Conservation (phyloP, 345 rosid species). For the Eucalyptus regnans region DNA sequence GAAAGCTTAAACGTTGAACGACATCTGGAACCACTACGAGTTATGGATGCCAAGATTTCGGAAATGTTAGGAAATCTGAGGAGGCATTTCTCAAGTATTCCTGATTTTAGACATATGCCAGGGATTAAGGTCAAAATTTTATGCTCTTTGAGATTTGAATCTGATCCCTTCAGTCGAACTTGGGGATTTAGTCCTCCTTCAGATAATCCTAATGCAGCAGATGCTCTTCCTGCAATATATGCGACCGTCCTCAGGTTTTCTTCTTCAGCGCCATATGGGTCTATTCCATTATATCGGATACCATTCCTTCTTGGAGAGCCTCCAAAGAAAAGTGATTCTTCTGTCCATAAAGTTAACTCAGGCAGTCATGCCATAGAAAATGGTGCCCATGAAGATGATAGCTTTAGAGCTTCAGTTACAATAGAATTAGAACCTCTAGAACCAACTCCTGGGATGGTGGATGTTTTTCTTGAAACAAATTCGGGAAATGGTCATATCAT, state of each 20-base stretch:
- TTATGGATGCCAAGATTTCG: constrained; percentile 82
- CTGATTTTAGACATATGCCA: constrained; percentile 72
- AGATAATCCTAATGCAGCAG: constrained; percentile 27
- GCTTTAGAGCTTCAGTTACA: constrained; percentile 50
- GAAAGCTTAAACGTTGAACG: constrained; percentile 24
- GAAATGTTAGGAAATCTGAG: constrained; percentile 53
- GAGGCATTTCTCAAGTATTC: constrained; percentile 75
- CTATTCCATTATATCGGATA: constrained; percentile 62
- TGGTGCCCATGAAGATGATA: constrained; percentile 31
- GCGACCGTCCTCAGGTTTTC: constrained; percentile 88
- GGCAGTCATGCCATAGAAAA: constrained; percentile 34
- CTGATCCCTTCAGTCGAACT: constrained; percentile 45
- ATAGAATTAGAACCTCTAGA: constrained; percentile 74
- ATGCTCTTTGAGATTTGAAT: constrained; percentile 70
- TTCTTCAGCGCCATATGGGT: constrained; percentile 76
- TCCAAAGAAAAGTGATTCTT: constrained; percentile 6
- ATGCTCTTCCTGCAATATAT: constrained; percentile 63
- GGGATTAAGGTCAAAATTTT: constrained; percentile 67
- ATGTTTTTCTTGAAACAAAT: constrained; percentile 80
- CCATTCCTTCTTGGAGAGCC: constrained; percentile 89
- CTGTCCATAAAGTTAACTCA: constrained; percentile 19
- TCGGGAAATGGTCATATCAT: constrained; percentile 75
- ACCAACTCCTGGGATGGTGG: constrained; percentile 88
- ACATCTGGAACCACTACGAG: constrained; percentile 50
- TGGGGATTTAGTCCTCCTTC: constrained; percentile 35